Evolutionary conservation across 1,139 yeast genomes (phyloP).

Genomic region (Lodderomyces orthopsilosis): DNA sequence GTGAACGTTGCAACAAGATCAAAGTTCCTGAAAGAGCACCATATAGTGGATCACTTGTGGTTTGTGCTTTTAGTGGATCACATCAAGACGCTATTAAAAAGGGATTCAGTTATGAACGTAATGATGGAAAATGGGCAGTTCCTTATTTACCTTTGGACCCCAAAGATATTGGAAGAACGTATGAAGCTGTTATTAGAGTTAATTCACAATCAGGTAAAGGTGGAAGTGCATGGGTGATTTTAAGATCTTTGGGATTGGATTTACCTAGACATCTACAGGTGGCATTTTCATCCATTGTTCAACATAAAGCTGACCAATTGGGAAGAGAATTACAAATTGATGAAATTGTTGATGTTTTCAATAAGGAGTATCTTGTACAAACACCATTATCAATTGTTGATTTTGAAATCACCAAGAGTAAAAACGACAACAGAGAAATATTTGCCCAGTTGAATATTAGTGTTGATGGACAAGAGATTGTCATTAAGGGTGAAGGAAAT

Average conservation of each 20-base stretch:
- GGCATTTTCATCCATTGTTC: conserved; percentile 40
- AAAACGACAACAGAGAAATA: conserved; percentile 27
- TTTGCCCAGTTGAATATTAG: conserved; percentile 26
- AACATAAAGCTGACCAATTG: conserved; percentile 37
- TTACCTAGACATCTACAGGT: conserved; percentile 48
- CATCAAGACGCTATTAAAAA: conserved; percentile 53
- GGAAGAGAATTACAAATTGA: conserved; percentile 47
- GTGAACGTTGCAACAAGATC: conserved; percentile 48
- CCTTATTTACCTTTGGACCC: conserved; percentile 53
- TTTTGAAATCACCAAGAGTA: conserved; percentile 31
- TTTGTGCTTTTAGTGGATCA: conserved; percentile 49
- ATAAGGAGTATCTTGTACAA: conserved; percentile 29
- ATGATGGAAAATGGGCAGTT: conserved; percentile 32
- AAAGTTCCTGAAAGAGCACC: conserved; percentile 50
- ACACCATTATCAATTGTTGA: conserved; percentile 31
- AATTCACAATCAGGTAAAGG: conserved; percentile 53
- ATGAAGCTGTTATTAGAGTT: conserved; percentile 52
- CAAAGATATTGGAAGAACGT: conserved; percentile 47
- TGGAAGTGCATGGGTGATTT: conserved; percentile 51
- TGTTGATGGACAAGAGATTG: conserved; percentile 14
- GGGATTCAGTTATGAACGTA: conserved; percentile 32
- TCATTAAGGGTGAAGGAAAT: conserved; percentile 39
- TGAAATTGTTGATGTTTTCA: conserved; percentile 41
- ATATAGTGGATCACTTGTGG: conserved; percentile 48
- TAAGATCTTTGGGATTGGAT: conserved; percentile 46